phyloP scores from a whole-genome alignment of 202 grass and related monocot species.

The Panicum virgatum region DNA sequence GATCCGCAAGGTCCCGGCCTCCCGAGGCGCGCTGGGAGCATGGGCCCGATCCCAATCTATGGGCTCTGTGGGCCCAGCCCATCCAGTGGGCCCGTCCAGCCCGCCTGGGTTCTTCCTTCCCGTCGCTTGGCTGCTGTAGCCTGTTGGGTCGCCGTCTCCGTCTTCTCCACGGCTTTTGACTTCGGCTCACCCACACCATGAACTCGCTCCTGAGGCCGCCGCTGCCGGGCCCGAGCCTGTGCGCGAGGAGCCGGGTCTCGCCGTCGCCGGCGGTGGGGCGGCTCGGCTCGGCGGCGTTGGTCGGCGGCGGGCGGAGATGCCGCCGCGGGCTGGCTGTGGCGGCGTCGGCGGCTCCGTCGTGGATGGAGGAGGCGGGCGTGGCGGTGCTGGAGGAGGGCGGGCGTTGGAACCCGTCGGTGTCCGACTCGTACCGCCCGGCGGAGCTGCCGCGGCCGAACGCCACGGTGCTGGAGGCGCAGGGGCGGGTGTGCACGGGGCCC shows the following conservation, averaged over 20 bases:
- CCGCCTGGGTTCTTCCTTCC: slow-evolving; percentile 31
- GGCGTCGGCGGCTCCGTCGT: slow-evolving; percentile 37
- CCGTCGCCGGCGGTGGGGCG: neutral
- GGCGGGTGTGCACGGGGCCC: slow-evolving; percentile 89
- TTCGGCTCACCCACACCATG: slow-evolving; percentile 47
- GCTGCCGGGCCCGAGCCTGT: slow-evolving; percentile 24
- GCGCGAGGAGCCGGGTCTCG: neutral
- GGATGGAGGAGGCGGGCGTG: slow-evolving; percentile 64
- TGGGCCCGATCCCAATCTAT: neutral
- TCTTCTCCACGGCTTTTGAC: slow-evolving; percentile 27
- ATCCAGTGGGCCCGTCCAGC: neutral
- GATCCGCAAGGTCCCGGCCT: neutral
- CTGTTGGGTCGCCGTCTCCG: neutral
- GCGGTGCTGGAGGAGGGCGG: slow-evolving; percentile 45
- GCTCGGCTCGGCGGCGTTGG: neutral
- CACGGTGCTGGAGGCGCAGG: slow-evolving; percentile 85
- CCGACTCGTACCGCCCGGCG: slow-evolving; percentile 67
- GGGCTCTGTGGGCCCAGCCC: slow-evolving; percentile 1
- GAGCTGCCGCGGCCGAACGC: slow-evolving; percentile 66
- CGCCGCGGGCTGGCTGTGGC: slow-evolving; percentile 15
- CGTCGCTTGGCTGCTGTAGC: slow-evolving; percentile 6
- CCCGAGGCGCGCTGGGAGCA: neutral
- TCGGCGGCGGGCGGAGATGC: slow-evolving; percentile 18
- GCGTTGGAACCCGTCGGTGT: slow-evolving; percentile 65
- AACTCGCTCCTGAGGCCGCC: slow-evolving; percentile 46